phyloP scores from a whole-genome alignment of 768 basidiomycete genomes.

The Amanita rubescens region DNA sequence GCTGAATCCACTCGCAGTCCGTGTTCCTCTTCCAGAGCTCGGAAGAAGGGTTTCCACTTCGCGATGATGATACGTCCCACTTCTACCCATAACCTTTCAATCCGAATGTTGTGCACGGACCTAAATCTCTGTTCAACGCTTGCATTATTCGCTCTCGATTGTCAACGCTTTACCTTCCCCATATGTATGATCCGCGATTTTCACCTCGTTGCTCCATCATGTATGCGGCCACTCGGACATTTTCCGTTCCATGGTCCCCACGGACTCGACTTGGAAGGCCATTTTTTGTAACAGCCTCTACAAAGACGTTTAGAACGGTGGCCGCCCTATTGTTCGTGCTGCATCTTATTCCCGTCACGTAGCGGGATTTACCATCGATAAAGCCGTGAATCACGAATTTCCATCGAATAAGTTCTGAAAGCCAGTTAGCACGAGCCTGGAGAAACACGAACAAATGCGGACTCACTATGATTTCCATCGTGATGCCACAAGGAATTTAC shows the following conservation, averaged over 20 bases:
- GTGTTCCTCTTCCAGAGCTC: constrained; percentile 18
- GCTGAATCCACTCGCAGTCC: constrained; percentile 18
- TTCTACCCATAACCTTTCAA: constrained; percentile 31
- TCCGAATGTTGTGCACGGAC: constrained; percentile 19
- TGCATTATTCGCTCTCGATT: background rate
- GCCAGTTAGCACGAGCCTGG: background rate
- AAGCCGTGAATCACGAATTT: constrained; percentile 29
- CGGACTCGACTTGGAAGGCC: constrained; percentile 19
- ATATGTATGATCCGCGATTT: constrained; percentile 19
- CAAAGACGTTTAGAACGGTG: constrained; percentile 33
- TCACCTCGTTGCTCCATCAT: constrained; percentile 17
- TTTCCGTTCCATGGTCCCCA: constrained; percentile 24
- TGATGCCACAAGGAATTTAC: constrained; percentile 26
- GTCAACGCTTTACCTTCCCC: constrained; percentile 16
- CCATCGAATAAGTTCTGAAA: constrained; percentile 23
- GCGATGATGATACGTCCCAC: constrained; percentile 21
- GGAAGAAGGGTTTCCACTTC: constrained; percentile 28
- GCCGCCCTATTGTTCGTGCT: constrained; percentile 32
- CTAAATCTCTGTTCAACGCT: background rate
- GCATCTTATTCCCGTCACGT: constrained; percentile 26
- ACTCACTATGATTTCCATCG: constrained; percentile 24
- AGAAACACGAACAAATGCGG: background rate
- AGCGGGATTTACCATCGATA: constrained; percentile 33
- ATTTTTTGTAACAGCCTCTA: constrained; percentile 9
- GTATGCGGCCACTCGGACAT: constrained; percentile 15